Evolutionary conservation across 768 basidiomycete species (phyloP).

Genomic region (Podaxis sp.): DNA sequence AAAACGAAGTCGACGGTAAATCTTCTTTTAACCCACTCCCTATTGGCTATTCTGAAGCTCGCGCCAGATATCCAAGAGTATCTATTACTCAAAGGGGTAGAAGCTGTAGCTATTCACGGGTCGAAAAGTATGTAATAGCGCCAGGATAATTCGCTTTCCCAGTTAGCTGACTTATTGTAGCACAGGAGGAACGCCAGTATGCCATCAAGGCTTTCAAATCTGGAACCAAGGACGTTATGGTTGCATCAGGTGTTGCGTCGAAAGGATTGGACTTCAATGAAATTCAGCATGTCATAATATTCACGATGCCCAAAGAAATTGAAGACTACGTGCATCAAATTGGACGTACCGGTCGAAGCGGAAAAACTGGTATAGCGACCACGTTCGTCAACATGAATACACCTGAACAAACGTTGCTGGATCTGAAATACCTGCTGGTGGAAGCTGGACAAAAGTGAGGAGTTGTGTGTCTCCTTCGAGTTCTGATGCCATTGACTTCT

Average conservation of each 20-base stretch:
- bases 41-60: slow-evolving; percentile 1
- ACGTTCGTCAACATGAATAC: slow-evolving; percentile 99
- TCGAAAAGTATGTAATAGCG: slow-evolving; percentile 72
- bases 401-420: slow-evolving; percentile 91
- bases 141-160: neutral
- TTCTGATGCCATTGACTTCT: slow-evolving; percentile 14
- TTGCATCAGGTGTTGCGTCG: slow-evolving; percentile 95
- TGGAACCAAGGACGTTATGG: slow-evolving; percentile 99
- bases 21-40: neutral
- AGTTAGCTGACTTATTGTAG: slow-evolving; percentile 36
- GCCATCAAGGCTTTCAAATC: slow-evolving; percentile 98
- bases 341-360: slow-evolving; percentile 94
- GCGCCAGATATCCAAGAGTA: slow-evolving; percentile 96
- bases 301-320: slow-evolving; percentile 99
- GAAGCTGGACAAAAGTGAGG: slow-evolving; percentile 96
- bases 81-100: slow-evolving; percentile 91
- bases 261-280: slow-evolving; percentile 99
- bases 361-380: slow-evolving; percentile 98
- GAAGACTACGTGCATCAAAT: slow-evolving; percentile 99
- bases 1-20: slow-evolving; percentile 99
- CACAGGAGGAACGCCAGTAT: slow-evolving; percentile 98
- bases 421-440: slow-evolving; percentile 94
- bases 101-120: slow-evolving; percentile 98
- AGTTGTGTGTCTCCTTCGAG: neutral
- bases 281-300: slow-evolving; percentile 98